phyloP scores from a whole-genome alignment of 2,329 filamentous ascomycete genomes.

The Epichloe amarillans region DNA sequence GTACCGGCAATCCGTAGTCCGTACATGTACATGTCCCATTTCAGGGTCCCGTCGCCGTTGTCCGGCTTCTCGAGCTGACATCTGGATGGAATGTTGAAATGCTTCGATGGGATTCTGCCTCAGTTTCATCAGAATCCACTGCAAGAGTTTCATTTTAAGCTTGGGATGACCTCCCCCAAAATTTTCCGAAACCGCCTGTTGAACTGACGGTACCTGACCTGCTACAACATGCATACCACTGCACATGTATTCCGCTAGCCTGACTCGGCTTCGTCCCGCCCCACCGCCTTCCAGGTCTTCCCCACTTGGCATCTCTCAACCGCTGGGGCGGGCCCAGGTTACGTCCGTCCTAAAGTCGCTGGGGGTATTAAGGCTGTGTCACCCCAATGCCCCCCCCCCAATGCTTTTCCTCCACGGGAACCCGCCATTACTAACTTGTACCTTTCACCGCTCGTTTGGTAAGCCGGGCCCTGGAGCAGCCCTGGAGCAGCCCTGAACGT shows the following conservation, averaged over 20 bases:
- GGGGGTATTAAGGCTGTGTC: conserved; percentile 6
- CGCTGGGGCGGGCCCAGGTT: conserved; percentile 4
- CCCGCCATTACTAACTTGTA: not conserved
- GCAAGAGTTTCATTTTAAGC: not conserved
- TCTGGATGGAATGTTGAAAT: not conserved
- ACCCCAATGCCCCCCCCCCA: conserved; percentile 12
- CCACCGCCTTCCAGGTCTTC: too few species aligned
- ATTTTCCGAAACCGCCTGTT: not conserved
- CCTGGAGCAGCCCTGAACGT: too few species aligned
- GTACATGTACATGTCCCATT: not conserved
- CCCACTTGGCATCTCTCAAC: conserved; percentile 7
- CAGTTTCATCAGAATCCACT: not conserved
- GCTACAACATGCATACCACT: too few species aligned
- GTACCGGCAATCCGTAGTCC: not conserved
- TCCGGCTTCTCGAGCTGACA: not conserved
- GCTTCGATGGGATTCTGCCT: not conserved
- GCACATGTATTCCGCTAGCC: not conserved
- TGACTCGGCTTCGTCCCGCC: not conserved
- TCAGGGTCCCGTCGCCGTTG: not conserved
- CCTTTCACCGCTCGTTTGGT: too few species aligned
- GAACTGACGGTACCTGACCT: too few species aligned
- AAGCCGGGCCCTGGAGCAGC: too few species aligned
- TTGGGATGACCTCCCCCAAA: not conserved
- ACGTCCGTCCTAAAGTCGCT: not conserved
- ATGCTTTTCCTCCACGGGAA: conserved; percentile 6